Percentiles rank a stretch among this genome's conserved stretches.
phyloP scores from a whole-genome alignment of 2,329 filamentous ascomycete species.

The Aspergillus sp. region DNA sequence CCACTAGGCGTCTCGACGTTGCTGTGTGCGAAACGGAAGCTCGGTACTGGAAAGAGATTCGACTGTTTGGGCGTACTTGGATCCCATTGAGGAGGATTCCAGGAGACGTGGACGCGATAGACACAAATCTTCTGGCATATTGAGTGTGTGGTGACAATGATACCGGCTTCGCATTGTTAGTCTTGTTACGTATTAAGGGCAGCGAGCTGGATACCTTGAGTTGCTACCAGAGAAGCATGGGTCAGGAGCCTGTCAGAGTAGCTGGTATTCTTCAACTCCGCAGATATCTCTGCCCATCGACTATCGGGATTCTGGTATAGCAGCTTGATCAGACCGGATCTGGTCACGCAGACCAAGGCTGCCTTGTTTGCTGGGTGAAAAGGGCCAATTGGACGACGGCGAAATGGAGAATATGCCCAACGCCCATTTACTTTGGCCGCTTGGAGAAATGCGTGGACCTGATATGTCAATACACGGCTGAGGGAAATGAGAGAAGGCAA shows the following conservation, averaged over 20 bases:
- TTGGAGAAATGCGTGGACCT: conserved; percentile 46
- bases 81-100: conserved; percentile 56
- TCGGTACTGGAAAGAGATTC: conserved; percentile 27
- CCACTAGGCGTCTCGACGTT: conserved; percentile 31
- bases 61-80: conserved; percentile 37
- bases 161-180: conserved; percentile 17
- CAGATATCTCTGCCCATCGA: conserved; percentile 62
- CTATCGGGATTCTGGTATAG: conserved; percentile 69
- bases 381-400: conserved; percentile 61
- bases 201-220: conserved; percentile 52
- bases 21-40: conserved; percentile 31
- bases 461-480: conserved; percentile 1
- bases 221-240: conserved; percentile 68
- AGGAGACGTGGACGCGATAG: conserved; percentile 66
- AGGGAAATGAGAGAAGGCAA: conserved; percentile 15
- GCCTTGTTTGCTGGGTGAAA: conserved; percentile 62
- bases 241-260: conserved; percentile 70
- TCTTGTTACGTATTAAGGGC: conserved; percentile 8
- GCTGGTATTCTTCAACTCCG: conserved; percentile 68
- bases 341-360: conserved; percentile 69
- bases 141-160: conserved; percentile 35
- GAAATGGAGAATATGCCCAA: conserved; percentile 64
- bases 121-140: conserved; percentile 66
- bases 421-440: conserved; percentile 55
- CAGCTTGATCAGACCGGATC: conserved; percentile 65